Evolutionary conservation across 2,329 filamentous ascomycete genomes (phyloP), one percentile per base, ranked within the genome.

Genomic region (Didymella glomerata): DNA sequence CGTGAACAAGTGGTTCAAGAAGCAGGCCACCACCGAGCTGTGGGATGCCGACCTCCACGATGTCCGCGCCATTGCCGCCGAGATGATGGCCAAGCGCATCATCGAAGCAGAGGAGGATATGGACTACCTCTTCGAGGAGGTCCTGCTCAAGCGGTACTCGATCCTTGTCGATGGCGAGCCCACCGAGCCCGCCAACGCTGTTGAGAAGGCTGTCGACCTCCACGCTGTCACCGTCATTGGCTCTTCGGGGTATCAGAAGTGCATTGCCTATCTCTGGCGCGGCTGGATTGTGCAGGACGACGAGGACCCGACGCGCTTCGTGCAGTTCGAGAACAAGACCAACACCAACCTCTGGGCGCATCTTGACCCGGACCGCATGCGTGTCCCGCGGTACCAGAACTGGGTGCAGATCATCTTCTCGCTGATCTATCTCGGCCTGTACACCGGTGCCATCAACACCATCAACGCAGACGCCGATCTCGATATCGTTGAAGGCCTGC

Each of bases 201-300:
- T 99, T 59, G 95, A 99, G 77, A 91, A 92, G 71, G 92, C 95
- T 0, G 93, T 98, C 34, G 95, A 99, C 70, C 80, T 98, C 25
- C 95, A 99, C 75, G 92, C 94, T 1, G 82, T 98, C 45, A 84
- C 86, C 14, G 88, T 99, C 47, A 98, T 98, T 62, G 92, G 92
- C 2, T 94, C 91, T 0, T 93, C 92, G 0, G 94, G 95, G 25
- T 99, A 98, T 76, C 95, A 98, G 69, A 97, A 96, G 79, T 98
- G 94, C 74, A 92, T 98, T 70, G 87, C 85, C 62, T 92, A 96
- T 73, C 87, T 99, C 9, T 99, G 95, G 95, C 87, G 88, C 62
- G 95, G 95, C 22, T 99, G 95, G 95, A 83, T 98, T 9, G 88
- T 97, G n/a, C 95, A 99, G 76, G 92, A 97, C 66, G 93, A 97